phyloP scores from a whole-genome alignment of 345 rosid species.

The Anacardium occidentale region DNA sequence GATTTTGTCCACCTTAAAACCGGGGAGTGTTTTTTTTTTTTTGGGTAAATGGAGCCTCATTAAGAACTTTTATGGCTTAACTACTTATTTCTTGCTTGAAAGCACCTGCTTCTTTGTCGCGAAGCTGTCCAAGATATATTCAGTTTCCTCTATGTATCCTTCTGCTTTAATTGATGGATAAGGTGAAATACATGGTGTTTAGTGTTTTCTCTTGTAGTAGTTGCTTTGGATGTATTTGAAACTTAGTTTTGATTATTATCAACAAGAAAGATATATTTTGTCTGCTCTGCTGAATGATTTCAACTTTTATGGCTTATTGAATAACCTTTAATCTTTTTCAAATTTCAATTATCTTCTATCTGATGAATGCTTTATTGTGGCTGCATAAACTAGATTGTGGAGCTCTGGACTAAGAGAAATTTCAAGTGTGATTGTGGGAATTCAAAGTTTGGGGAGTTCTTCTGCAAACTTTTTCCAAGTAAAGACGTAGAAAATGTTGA shows the following conservation, averaged over 20 bases:
- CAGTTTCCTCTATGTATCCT: not conserved
- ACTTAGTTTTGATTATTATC: not conserved
- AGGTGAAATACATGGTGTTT: not conserved
- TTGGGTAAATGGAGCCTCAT: not conserved
- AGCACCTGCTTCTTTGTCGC: not conserved
- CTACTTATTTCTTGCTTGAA: not conserved
- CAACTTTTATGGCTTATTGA: not conserved
- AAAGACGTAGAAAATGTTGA: conserved; percentile 75
- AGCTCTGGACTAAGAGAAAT: conserved; percentile 96
- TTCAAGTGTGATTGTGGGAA: conserved; percentile 95
- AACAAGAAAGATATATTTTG: not conserved
- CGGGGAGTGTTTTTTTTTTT: not conserved
- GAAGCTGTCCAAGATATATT: not conserved
- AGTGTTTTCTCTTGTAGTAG: not conserved
- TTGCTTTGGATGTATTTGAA: not conserved
- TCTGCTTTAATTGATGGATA: not conserved
- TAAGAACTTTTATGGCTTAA: not conserved
- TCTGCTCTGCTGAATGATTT: not conserved
- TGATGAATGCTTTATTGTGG: not conserved
- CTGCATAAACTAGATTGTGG: conserved; percentile 51
- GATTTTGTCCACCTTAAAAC: not conserved
- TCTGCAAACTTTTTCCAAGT: conserved; percentile 75
- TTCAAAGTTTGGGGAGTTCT: conserved; percentile 76
- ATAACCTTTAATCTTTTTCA: not conserved
- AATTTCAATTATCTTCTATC: conserved; percentile 7